A percentile compares a stretch with the other conserved stretches of the same genome.
Conservation (phyloP, 2,329 filamentous ascomycete genomes). For the Scytalidium sp. region DNA sequence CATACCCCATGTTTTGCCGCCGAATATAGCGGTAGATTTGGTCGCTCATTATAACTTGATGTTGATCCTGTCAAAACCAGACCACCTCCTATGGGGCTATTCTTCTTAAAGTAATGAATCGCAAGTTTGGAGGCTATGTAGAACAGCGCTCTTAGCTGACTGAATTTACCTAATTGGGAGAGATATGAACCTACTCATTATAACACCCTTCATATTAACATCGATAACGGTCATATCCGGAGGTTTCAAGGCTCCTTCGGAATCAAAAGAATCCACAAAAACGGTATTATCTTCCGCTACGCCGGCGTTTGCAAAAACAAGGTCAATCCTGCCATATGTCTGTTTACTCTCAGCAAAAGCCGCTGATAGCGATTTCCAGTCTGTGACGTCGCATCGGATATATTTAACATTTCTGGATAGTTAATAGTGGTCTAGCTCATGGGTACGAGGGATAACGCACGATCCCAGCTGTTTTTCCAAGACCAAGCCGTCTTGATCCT, state of each 20-base stretch:
- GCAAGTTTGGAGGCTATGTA: not conserved
- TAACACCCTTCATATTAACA: not conserved
- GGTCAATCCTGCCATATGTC: not conserved
- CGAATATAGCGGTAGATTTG: not conserved
- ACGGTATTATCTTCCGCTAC: not conserved
- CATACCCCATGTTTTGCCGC: not conserved
- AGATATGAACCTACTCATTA: not conserved
- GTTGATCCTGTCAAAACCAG: not conserved
- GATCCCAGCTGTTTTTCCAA: not conserved
- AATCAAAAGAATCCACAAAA: not conserved
- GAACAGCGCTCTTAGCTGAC: not conserved
- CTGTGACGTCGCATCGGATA: not conserved
- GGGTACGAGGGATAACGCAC: not conserved
- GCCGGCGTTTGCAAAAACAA: not conserved
- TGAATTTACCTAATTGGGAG: not conserved
- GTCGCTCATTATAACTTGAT: not conserved
- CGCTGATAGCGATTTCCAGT: not conserved
- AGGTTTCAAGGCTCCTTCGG: not conserved
- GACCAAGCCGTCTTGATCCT: not conserved
- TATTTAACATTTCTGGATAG: not conserved
- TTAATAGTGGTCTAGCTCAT: not conserved
- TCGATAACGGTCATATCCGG: not conserved
- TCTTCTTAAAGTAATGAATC: not conserved
- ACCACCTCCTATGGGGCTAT: not conserved
- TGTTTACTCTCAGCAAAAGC: not conserved